These are phyloP conservation scores for Incumbomyces delicatus DNA, from an alignment of 2,329 filamentous ascomycete genomes.

Conservation along the genomic window DNA sequence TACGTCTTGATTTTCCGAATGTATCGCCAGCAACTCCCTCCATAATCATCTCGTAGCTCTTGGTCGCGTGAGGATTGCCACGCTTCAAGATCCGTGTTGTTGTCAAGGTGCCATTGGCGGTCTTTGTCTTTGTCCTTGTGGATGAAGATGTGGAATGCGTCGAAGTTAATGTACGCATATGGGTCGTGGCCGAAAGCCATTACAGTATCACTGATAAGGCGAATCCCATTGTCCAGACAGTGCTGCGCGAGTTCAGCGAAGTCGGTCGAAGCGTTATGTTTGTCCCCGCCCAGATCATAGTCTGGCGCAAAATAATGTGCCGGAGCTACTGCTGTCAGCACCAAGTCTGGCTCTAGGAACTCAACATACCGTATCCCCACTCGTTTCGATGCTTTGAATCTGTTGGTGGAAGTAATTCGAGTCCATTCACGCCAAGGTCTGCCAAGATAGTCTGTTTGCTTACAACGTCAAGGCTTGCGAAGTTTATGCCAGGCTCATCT, in stretches of 20 bases:
- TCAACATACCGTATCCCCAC: background rate
- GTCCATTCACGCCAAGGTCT: background rate
- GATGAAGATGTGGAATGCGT: background rate
- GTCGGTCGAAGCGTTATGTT: background rate
- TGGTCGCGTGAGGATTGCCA: background rate
- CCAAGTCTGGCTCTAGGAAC: too few species aligned
- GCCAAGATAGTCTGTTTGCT: background rate
- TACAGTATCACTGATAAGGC: background rate
- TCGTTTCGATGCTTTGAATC: background rate
- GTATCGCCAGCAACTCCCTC: background rate
- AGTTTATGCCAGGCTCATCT: background rate
- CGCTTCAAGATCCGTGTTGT: too few species aligned
- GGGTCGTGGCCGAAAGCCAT: constrained; percentile 4
- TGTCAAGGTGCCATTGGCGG: too few species aligned
- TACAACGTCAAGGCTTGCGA: background rate
- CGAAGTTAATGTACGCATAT: background rate
- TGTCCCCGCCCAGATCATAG: background rate
- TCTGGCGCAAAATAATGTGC: background rate
- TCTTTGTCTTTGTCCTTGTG: background rate
- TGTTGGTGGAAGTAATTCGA: background rate
- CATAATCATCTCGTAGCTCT: background rate
- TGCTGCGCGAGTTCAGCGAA: background rate
- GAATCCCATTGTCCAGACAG: background rate
- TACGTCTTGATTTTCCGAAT: background rate
- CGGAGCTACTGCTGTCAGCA: too few species aligned